These are phyloP conservation scores for Fusarium illudens DNA, from an alignment of 2,329 filamentous ascomycete species.

Conservation along the genomic window DNA sequence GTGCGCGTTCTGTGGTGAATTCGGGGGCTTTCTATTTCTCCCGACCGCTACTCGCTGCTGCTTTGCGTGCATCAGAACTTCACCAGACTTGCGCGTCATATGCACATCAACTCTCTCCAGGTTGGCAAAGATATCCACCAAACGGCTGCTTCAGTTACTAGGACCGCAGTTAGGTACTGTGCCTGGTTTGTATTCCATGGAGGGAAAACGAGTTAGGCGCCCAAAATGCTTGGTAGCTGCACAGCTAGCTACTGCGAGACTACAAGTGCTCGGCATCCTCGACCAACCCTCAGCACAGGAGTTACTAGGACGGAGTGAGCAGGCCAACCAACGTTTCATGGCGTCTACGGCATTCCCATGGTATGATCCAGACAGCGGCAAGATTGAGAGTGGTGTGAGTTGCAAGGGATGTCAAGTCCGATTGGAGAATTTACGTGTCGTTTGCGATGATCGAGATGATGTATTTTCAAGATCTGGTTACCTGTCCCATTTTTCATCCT, in stretches of 20 bases:
- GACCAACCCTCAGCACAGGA: background rate
- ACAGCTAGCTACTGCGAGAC: background rate
- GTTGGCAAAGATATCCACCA: background rate
- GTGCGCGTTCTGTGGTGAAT: background rate
- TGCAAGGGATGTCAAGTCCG: constrained; percentile 25
- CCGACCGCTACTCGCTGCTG: background rate
- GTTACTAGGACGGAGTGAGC: background rate
- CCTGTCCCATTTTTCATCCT: constrained; percentile 1
- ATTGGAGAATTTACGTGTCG: background rate
- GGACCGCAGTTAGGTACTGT: background rate
- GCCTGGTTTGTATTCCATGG: background rate
- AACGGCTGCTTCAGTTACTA: background rate
- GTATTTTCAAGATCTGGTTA: constrained; percentile 1
- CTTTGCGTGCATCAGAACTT: background rate
- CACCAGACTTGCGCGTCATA: background rate
- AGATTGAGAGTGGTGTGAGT: background rate
- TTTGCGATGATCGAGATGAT: constrained; percentile 13
- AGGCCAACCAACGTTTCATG: constrained; percentile 14
- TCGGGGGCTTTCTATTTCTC: constrained; percentile 1
- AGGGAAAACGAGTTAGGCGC: background rate
- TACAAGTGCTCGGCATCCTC: background rate
- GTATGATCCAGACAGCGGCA: background rate
- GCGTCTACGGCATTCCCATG: constrained; percentile 3
- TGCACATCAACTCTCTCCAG: background rate
- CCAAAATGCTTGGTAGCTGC: background rate